A percentile compares a stretch with the other conserved stretches of the same genome.
Conservation (phyloP, 1,139 yeast genomes). For the Lodderomyces elongisporus region DNA sequence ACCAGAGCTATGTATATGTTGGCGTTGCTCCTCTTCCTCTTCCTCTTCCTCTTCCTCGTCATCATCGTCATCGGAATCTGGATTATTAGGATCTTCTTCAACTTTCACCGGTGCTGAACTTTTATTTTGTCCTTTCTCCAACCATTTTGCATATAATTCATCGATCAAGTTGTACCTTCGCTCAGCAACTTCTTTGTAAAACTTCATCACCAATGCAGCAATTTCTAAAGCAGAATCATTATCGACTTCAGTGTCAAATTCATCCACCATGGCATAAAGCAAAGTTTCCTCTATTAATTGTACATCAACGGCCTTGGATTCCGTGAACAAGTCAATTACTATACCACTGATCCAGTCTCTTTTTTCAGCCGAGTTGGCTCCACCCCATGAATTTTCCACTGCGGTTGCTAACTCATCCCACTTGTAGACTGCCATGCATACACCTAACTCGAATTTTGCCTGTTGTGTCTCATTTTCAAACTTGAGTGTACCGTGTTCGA, state of each 20-base stretch:
- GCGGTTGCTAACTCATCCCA: conserved; percentile 92
- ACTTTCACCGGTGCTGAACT: conserved; percentile 33
- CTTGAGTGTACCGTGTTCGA: conserved; percentile 36
- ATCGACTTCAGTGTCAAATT: conserved; percentile 82
- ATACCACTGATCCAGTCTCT: conserved; percentile 93
- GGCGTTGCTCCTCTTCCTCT: conserved; percentile 6
- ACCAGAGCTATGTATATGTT: too few species aligned
- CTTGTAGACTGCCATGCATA: conserved; percentile 77
- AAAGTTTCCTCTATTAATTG: conserved; percentile 80
- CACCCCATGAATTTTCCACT: conserved; percentile 98
- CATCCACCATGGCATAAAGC: conserved; percentile 89
- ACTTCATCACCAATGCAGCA: conserved; percentile 59
- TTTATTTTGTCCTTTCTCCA: conserved; percentile 28
- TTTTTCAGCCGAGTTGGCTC: conserved; percentile 82
- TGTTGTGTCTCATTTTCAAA: conserved; percentile 65
- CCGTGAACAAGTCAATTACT: conserved; percentile 72
- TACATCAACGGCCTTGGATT: conserved; percentile 56
- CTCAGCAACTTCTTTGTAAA: conserved; percentile 60
- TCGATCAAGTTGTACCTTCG: conserved; percentile 55
- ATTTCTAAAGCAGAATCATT: conserved; percentile 81
- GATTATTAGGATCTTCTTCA: conserved; percentile 56
- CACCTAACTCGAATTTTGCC: conserved; percentile 88
- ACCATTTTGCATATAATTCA: conserved; percentile 54
- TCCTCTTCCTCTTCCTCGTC: conserved; percentile 39
- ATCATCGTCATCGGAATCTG: conserved; percentile 44